Evolutionary conservation across 2,329 filamentous ascomycete genomes (phyloP), one percentile per base, ranked within the genome.

Genomic region (Colletotrichum camelliae): DNA sequence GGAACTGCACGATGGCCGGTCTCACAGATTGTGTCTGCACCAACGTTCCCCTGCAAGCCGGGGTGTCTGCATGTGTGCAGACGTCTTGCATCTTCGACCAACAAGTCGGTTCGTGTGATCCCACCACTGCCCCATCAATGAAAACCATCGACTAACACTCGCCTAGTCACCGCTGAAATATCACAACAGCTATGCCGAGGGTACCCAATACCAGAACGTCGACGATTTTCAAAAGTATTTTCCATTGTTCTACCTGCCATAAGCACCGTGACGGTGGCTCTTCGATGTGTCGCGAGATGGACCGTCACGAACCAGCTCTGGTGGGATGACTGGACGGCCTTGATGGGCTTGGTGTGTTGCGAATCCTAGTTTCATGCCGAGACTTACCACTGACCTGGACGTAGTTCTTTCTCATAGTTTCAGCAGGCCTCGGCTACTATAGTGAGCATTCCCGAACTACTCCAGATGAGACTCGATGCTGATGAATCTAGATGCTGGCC

Each of bases 311-410:
- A 52, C 6, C 31, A 35, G 12, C 52, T 77, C 6, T 77, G 76
- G 76, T 77, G 76, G 76, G 74, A 77, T 29, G 76, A 77, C 10
- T 69, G 70, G 67, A 72, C 62, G 4, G 75, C 74, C 4, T 27
- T 74, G 70, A 27, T 68, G 7, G 74, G 74, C 3, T 52, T 68
- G 39, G 76, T 77, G 29, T 9, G 76, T 15, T 4, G 10, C 2
- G 5, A 18, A 13, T 21, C n/a, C 10, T 21, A 2, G n/a, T 52
- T n/a, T 24, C 0, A 4, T 8, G 27, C 6, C 4, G 9, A 35
- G 7, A 10, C 10, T 15, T 3, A 7, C 2, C 8, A 6, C n/a
- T 37, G 29, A 18, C 21, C 12, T 21, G 0, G 0, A 27, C 3
- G 2, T 15, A 77, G 76, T 57, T 58, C 9, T 70, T 77, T 15